Percentiles rank a stretch among this genome's conserved stretches.
Conservation (phyloP, 768 basidiomycete genomes). For the Rhodotorula diobovata region DNA sequence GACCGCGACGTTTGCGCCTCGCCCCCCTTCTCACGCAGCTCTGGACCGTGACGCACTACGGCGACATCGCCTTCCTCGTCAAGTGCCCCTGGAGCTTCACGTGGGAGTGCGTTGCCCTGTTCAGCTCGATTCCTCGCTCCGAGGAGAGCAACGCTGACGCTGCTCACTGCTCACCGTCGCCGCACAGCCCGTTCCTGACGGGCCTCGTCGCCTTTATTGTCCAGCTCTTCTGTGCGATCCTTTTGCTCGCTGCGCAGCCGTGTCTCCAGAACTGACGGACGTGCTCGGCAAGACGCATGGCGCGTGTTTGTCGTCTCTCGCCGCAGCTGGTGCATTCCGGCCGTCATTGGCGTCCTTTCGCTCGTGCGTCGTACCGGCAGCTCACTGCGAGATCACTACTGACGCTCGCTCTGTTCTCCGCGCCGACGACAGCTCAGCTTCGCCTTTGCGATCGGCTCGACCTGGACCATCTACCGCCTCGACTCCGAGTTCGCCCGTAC, state of each 20-base stretch:
- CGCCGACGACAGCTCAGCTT: not conserved
- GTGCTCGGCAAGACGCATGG: not conserved
- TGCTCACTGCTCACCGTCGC: too few relatives aligned
- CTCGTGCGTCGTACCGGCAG: not conserved
- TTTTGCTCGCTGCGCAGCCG: too few relatives aligned
- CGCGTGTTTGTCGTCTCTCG: slow-evolving; percentile 13
- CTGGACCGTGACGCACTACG: slow-evolving; percentile 22
- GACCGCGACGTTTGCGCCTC: not conserved
- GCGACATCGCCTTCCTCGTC: slow-evolving; percentile 2
- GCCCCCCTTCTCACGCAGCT: not conserved
- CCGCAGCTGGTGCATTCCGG: not conserved
- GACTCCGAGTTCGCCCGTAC: not conserved
- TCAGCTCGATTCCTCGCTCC: not conserved
- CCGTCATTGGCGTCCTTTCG: slow-evolving; percentile 9
- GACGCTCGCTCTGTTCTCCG: too few relatives aligned
- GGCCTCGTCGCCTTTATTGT: slow-evolving; percentile 13
- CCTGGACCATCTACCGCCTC: slow-evolving; percentile 16
- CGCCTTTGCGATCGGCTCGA: slow-evolving; percentile 21
- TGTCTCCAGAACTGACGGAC: too few relatives aligned
- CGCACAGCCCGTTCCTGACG: not conserved
- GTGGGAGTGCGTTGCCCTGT: not conserved
- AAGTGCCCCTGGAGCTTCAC: slow-evolving; percentile 7
- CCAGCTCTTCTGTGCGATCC: slow-evolving; percentile 10
- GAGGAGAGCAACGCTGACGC: not conserved
- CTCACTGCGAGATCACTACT: too few relatives aligned